Evolutionary conservation across 257 asterid species (phyloP).

Genomic region (Lavandula angustifolia): DNA sequence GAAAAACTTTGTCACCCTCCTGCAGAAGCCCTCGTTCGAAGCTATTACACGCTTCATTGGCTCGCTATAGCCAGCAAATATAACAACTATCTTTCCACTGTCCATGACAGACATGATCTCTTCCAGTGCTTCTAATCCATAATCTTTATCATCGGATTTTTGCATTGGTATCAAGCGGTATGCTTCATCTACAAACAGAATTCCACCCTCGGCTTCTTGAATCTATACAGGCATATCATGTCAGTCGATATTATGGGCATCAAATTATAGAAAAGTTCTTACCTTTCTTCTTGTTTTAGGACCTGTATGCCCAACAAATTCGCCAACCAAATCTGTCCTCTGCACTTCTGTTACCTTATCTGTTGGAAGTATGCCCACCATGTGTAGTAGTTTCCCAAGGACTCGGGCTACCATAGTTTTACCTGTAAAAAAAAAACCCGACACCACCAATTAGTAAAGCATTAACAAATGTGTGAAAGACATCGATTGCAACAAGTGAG

Average conservation of each 20-base stretch:
- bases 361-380: slow-evolving; percentile 84
- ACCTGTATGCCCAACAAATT: slow-evolving; percentile 84
- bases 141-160: slow-evolving; percentile 76
- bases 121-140: slow-evolving; percentile 85
- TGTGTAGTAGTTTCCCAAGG: slow-evolving; percentile 76
- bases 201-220: slow-evolving; percentile 92
- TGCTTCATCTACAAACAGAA: slow-evolving; percentile 96
- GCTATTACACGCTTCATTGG: slow-evolving; percentile 88
- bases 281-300: slow-evolving; percentile 85
- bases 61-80: slow-evolving; percentile 94
- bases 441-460: neutral
- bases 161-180: slow-evolving; percentile 85
- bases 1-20: slow-evolving; percentile 90
- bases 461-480: neutral
- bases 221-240: slow-evolving; percentile 45
- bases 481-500: neutral
- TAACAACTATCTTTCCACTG: slow-evolving; percentile 79
- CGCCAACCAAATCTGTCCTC: slow-evolving; percentile 90
- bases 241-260: neutral
- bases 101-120: slow-evolving; percentile 98
- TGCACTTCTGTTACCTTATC: slow-evolving; percentile 90
- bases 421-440: slow-evolving; percentile 44
- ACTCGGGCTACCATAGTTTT: slow-evolving; percentile 88
- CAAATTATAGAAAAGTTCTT: neutral
- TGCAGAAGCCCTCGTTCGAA: slow-evolving; percentile 88